Conservation (phyloP, 2,329 filamentous ascomycete species). For the Fusarium lateritium region DNA sequence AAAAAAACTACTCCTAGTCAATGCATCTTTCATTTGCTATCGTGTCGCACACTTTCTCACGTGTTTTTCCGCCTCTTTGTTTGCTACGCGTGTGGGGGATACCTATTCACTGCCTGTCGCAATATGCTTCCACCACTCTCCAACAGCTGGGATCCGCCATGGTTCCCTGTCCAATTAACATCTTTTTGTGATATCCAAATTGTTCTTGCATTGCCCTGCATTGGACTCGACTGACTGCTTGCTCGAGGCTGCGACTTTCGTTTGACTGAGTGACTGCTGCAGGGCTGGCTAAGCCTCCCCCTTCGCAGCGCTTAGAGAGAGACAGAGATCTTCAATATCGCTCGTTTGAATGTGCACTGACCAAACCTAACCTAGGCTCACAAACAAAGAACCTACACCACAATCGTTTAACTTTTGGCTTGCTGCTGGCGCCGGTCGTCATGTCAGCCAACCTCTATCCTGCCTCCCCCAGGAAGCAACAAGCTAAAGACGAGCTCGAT, state of each 20-base stretch:
- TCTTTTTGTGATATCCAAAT: slow-evolving; percentile 26
- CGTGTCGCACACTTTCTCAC: slow-evolving; percentile 1
- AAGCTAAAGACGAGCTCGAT: slow-evolving; percentile 43
- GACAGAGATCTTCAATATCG: slow-evolving; percentile 11
- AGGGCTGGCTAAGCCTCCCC: slow-evolving; percentile 1
- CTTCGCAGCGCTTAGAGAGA: background rate
- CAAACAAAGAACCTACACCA: slow-evolving; percentile 12
- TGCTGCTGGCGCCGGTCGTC: slow-evolving; percentile 16
- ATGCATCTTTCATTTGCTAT: background rate
- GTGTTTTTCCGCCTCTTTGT: background rate
- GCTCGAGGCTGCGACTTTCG: slow-evolving; percentile 14
- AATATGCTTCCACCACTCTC: slow-evolving; percentile 6
- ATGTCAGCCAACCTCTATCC: slow-evolving; percentile 31
- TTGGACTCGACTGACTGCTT: background rate
- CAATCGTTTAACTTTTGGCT: slow-evolving; percentile 13
- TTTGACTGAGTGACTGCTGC: background rate
- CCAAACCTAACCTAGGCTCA: slow-evolving; percentile 1
- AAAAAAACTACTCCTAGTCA: background rate
- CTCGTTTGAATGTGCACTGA: slow-evolving; percentile 10
- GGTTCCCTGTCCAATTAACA: slow-evolving; percentile 24
- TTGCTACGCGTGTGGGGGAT: slow-evolving; percentile 1
- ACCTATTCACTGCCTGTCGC: slow-evolving; percentile 35
- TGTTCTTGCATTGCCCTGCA: slow-evolving; percentile 13
- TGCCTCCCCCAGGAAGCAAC: slow-evolving; percentile 5
- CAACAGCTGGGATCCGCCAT: background rate